These are phyloP conservation scores for Mucor plumbeus DNA, from an alignment of 371 early-diverging fungal species.

Conservation along the genomic window DNA sequence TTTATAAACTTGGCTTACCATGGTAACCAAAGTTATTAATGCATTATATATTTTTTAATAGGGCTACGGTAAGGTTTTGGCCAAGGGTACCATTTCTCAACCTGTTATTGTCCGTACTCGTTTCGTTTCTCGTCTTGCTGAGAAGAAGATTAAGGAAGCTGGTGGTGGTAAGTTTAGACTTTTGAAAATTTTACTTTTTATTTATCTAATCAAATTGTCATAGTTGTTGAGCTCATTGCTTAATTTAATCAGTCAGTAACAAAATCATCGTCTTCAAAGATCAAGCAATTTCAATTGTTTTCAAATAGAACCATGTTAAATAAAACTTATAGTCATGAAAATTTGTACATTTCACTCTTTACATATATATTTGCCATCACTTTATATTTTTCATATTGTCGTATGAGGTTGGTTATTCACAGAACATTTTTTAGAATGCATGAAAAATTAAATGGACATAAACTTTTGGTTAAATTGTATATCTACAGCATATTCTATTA, in stretches of 20 bases:
- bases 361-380: neutral
- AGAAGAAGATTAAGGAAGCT: conserved; percentile 98
- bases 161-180: conserved; percentile 77
- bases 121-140: conserved; percentile 93
- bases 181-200: neutral
- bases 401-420: too few species aligned
- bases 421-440: too few species aligned
- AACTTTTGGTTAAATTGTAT: too few species aligned
- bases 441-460: too few species aligned
- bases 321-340: conserved; percentile 3
- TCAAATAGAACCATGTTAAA: conserved; percentile 8
- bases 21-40: neutral
- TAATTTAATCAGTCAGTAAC: conserved; percentile 11
- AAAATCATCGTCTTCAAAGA: neutral
- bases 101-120: conserved; percentile 99
- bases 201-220: neutral
- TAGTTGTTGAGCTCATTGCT: conserved; percentile 37
- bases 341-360: conserved; percentile 2
- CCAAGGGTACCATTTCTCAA: conserved; percentile 92
- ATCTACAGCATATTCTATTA: too few species aligned
- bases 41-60: conserved; percentile 14
- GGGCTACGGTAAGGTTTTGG: conserved; percentile 98
- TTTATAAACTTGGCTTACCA: too few species aligned
- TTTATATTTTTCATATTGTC: too few species aligned
- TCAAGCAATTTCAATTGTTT: conserved; percentile 1